Conservation (phyloP, 2,329 filamentous ascomycete species). For the Pseudopithomyces chartarum region DNA sequence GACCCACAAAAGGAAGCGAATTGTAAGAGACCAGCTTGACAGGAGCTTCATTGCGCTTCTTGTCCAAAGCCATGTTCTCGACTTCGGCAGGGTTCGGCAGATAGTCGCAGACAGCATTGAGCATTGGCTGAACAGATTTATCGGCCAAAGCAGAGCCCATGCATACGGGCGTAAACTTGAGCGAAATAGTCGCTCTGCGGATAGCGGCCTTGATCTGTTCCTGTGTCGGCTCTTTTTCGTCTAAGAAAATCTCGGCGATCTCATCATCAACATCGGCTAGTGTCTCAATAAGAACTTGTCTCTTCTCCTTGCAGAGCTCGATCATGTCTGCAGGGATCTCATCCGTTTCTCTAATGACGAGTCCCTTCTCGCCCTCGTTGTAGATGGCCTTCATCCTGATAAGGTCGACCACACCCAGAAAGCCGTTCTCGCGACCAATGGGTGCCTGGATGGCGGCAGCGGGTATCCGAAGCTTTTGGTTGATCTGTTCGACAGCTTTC, state of each 20-base stretch:
- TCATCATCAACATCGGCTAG: constrained; percentile 97
- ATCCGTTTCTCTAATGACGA: constrained; percentile 74
- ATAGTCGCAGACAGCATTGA: constrained; percentile 95
- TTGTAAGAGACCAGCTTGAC: constrained; percentile 94
- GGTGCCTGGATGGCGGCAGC: constrained; percentile 94
- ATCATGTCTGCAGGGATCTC: constrained; percentile 82
- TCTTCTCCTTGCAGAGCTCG: constrained; percentile 78
- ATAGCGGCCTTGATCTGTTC: constrained; percentile 92
- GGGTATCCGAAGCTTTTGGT: constrained; percentile 89
- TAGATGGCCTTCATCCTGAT: constrained; percentile 93
- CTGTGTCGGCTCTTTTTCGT: constrained; percentile 78
- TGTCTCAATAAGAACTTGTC: constrained; percentile 87
- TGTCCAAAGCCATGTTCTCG: constrained; percentile 86
- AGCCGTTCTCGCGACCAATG: constrained; percentile 89
- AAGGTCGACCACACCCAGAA: constrained; percentile 89
- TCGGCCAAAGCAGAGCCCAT: constrained; percentile 96
- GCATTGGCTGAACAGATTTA: constrained; percentile 93
- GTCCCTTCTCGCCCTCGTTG: constrained; percentile 81
- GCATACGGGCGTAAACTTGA: constrained; percentile 92
- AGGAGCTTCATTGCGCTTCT: constrained; percentile 73
- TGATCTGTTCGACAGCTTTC: constrained; percentile 97
- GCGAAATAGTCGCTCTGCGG: constrained; percentile 81
- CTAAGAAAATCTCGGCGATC: constrained; percentile 92
- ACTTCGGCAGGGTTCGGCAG: constrained; percentile 91
- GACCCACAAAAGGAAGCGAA: constrained; percentile 87